Evolutionary conservation across 306 rosid genomes (phyloP).

Genomic region (Alnus rubra): DNA sequence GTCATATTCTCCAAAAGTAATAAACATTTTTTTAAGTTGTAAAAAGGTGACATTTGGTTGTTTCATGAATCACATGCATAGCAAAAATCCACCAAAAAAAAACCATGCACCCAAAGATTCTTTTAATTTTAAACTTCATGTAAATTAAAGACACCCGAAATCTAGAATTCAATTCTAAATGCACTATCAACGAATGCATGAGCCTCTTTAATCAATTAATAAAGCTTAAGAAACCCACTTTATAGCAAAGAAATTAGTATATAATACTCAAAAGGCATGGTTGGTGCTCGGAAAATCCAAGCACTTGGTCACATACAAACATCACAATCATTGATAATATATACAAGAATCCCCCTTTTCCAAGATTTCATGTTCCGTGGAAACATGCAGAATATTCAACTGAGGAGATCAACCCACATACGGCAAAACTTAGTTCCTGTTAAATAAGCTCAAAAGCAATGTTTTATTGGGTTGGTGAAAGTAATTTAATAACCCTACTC

Average conservation of each 20-base stretch:
- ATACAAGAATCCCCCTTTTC: background rate
- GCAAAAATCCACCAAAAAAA: background rate
- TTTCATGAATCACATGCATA: background rate
- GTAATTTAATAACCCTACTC: background rate
- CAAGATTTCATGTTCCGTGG: background rate
- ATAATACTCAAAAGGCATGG: background rate
- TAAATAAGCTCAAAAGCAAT: background rate
- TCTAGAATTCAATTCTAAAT: background rate
- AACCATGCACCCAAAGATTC: background rate
- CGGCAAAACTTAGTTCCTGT: background rate
- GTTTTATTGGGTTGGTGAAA: constrained; percentile 14
- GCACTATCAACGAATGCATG: background rate
- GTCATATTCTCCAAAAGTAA: background rate
- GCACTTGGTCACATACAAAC: background rate
- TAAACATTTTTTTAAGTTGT: background rate
- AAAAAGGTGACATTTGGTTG: background rate
- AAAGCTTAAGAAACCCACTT: constrained; percentile 1
- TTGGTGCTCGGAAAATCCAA: constrained; percentile 8
- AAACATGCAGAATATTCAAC: background rate
- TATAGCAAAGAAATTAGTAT: background rate
- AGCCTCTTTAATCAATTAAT: background rate
- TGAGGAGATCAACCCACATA: background rate
- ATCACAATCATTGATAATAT: constrained; percentile 6
- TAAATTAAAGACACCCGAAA: too few relatives aligned
- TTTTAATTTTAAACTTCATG: too few relatives aligned